Conservation (phyloP, 2,329 filamentous ascomycete species). For the Ophiosphaerella korrae region DNA sequence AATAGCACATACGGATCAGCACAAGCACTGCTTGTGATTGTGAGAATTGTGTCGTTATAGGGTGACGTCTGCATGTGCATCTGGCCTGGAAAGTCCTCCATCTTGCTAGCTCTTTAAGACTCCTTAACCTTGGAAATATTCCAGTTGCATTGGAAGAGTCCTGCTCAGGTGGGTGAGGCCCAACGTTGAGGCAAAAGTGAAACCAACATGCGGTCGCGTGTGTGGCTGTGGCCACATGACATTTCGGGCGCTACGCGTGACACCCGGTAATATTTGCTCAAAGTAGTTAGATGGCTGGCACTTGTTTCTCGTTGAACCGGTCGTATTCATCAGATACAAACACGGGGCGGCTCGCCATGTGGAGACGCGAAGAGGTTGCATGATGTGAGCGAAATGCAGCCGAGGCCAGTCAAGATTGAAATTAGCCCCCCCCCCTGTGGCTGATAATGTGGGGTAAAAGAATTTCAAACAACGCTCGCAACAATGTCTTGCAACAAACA, state of each 20-base stretch:
- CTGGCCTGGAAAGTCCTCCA: slow-evolving; percentile 20
- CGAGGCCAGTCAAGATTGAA: slow-evolving; percentile 4
- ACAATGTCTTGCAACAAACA: neutral
- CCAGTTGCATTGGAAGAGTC: neutral
- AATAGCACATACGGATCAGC: slow-evolving; percentile 54
- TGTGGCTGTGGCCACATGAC: slow-evolving; percentile 7
- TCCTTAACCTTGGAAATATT: neutral
- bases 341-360: slow-evolving; percentile 9
- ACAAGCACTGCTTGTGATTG: slow-evolving; percentile 48
- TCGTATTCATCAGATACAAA: slow-evolving; percentile 3
- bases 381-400: neutral
- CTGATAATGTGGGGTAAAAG: slow-evolving; percentile 4
- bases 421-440: neutral
- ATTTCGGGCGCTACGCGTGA: slow-evolving; percentile 7
- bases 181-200: neutral
- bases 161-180: neutral
- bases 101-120: slow-evolving; percentile 3
- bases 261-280: slow-evolving; percentile 20
- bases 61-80: slow-evolving; percentile 27
- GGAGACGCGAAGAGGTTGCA: neutral
- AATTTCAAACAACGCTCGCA: neutral
- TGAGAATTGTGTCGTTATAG: slow-evolving; percentile 49
- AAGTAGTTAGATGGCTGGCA: slow-evolving; percentile 3
- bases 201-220: slow-evolving; percentile 9
- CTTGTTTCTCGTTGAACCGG: neutral